phyloP scores from a whole-genome alignment of 2,329 filamentous ascomycete species.

The Pseudogymnoascus sp. region DNA sequence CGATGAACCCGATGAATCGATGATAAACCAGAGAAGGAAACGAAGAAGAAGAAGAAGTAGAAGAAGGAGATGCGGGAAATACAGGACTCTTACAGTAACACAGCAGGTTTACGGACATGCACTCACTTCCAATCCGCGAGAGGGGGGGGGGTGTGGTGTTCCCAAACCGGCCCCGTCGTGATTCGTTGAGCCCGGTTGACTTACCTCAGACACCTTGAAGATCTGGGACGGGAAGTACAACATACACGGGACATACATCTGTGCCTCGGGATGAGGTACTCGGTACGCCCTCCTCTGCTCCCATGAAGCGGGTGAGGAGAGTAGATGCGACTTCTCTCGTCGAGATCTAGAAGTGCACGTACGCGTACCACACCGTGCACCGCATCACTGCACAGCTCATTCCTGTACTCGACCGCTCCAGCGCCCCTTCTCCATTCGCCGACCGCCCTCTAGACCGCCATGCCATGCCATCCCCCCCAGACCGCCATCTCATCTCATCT shows the following conservation, averaged over 20 bases:
- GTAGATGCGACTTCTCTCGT: neutral
- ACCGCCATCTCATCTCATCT: neutral
- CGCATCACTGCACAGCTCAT: neutral
- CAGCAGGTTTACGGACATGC: neutral
- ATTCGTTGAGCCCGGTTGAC: neutral
- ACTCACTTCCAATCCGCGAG: neutral
- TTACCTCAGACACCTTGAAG: neutral
- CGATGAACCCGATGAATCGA: neutral
- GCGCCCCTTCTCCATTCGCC: neutral
- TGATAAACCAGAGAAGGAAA: neutral
- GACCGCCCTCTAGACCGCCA: neutral
- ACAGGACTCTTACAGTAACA: neutral
- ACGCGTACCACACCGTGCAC: neutral
- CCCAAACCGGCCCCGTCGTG: neutral
- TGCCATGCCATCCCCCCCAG: neutral
- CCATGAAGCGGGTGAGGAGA: neutral
- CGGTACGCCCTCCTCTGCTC: neutral
- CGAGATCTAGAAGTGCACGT: neutral
- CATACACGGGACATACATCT: neutral
- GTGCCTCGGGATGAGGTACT: neutral
- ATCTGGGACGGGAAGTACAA: neutral
- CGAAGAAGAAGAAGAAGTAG: neutral
- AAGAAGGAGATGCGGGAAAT: neutral
- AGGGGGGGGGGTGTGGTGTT: neutral
- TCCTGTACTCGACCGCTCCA: no score